A percentile compares a stretch with the other conserved stretches of the same genome.
Evolutionary conservation across 306 rosid genomes (phyloP).

Genomic region (Trifolium subterraneum): DNA sequence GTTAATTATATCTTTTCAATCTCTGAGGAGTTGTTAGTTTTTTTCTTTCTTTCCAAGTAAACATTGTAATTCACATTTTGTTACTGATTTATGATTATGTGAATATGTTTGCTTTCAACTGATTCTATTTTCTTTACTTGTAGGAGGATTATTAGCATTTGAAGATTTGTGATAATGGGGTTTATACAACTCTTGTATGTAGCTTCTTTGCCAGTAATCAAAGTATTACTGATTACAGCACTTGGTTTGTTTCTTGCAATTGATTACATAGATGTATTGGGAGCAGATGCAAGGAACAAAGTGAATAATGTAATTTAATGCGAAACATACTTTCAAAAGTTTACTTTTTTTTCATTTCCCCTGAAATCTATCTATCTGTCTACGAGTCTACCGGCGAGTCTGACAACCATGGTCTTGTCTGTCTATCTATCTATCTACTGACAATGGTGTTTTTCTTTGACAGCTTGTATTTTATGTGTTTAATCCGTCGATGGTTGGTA

Average conservation of each 20-base stretch:
- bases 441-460: constrained; percentile 30
- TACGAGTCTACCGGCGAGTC: too few species aligned
- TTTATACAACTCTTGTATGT: constrained; percentile 49
- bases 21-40: not conserved
- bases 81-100: not conserved
- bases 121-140: not conserved
- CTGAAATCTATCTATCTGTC: not conserved
- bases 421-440: not conserved
- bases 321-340: not conserved
- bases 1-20: not conserved
- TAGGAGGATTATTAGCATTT: constrained; percentile 38
- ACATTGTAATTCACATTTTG: not conserved
- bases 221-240: constrained; percentile 54
- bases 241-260: constrained; percentile 59
- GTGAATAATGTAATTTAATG: constrained; percentile 50
- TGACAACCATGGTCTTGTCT: too few species aligned
- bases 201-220: constrained; percentile 52
- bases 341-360: not conserved
- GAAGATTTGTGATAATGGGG: constrained; percentile 50
- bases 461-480: constrained; percentile 67
- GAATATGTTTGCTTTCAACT: not conserved
- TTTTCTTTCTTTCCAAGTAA: not conserved
- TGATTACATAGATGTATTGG: constrained; percentile 46
- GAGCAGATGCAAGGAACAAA: constrained; percentile 53
- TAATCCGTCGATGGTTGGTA: constrained; percentile 55